phyloP scores from a whole-genome alignment of 352 stramenopile genomes.

The Phytophthora sp. region DNA sequence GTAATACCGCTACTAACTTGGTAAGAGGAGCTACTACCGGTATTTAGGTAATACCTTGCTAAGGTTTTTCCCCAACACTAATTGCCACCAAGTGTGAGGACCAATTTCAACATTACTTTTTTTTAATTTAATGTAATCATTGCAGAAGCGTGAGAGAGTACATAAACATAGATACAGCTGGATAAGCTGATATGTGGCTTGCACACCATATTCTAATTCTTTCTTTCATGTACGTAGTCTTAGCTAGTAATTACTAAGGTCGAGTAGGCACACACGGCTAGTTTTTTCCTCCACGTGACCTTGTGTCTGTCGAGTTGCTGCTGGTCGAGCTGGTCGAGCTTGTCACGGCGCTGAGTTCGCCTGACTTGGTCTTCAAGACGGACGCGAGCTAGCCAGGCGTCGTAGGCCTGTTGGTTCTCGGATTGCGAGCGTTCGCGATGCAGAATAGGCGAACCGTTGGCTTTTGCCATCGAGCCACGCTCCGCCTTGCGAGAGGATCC shows the following conservation, averaged over 20 bases:
- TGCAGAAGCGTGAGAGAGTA: too few relatives aligned
- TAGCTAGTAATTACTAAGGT: constrained; percentile 28
- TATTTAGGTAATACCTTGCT: too few relatives aligned
- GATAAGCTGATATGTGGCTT: too few relatives aligned
- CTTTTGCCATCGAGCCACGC: background rate
- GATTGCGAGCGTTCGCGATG: background rate
- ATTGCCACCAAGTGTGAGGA: too few relatives aligned
- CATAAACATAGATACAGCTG: too few relatives aligned
- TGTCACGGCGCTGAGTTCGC: constrained; percentile 36
- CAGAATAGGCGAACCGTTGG: constrained; percentile 5
- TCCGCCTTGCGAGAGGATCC: constrained; percentile 23
- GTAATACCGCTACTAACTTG: too few relatives aligned
- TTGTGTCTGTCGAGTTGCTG: constrained; percentile 46
- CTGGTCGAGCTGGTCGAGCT: constrained; percentile 30
- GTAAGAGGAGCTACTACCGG: too few relatives aligned
- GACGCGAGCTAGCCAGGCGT: constrained; percentile 55
- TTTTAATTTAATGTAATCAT: too few relatives aligned
- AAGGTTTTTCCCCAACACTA: too few relatives aligned
- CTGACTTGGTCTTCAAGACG: constrained; percentile 54
- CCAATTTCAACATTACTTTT: too few relatives aligned
- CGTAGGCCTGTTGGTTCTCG: constrained; percentile 35
- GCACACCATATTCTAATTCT: too few relatives aligned
- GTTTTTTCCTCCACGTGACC: constrained; percentile 69
- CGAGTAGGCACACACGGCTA: constrained; percentile 74
- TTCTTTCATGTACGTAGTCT: background rate